Conservation (phyloP, 2,329 filamentous ascomycete genomes). For the Colletotrichum sp. region DNA sequence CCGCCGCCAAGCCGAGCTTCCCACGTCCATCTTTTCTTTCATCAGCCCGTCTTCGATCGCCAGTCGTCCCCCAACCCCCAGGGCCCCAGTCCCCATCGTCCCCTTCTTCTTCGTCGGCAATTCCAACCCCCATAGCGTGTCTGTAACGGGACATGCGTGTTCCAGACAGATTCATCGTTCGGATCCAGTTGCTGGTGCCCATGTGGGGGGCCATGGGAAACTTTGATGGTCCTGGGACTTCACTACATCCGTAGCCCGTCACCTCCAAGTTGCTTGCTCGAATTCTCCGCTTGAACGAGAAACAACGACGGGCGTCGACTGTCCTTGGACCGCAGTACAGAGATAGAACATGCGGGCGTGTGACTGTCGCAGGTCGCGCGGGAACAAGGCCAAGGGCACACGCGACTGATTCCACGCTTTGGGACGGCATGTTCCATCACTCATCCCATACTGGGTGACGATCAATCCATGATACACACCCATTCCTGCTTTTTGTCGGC, state of each 20-base stretch:
- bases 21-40: conserved; percentile 1
- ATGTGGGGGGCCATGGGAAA: conserved; percentile 1
- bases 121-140: neutral
- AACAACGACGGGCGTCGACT: neutral
- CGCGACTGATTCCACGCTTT: neutral
- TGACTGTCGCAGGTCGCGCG: neutral
- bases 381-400: neutral
- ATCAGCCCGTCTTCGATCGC: neutral
- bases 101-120: neutral
- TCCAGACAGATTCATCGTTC: conserved; percentile 14
- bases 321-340: neutral
- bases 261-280: neutral
- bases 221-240: neutral
- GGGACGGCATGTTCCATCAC: neutral
- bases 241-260: neutral
- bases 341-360: neutral
- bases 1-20: conserved; percentile 3
- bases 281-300: neutral
- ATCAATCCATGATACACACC: neutral
- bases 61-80: neutral
- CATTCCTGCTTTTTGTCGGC: neutral
- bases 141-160: neutral
- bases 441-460: neutral
- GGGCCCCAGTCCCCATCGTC: neutral
- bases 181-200: neutral